Conservation (phyloP, 805 yeast species). For the Ogataea degrootiae region DNA sequence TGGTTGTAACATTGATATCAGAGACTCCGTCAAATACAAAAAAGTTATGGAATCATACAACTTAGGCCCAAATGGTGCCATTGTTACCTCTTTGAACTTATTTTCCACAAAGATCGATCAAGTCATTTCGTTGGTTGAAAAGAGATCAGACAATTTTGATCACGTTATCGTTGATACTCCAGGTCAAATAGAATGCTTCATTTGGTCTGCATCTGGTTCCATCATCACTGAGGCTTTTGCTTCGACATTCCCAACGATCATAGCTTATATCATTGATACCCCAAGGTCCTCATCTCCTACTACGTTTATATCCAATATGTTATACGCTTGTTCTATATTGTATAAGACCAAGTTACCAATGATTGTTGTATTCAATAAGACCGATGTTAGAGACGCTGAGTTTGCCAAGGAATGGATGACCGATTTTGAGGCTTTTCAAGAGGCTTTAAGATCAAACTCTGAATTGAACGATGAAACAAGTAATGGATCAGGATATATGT, state of each 20-base stretch:
- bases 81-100: conserved; percentile 87
- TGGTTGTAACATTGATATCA: conserved; percentile 89
- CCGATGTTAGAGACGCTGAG: conserved; percentile 78
- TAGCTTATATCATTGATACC: conserved; percentile 94
- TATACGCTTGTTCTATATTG: conserved; percentile 93
- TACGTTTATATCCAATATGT: conserved; percentile 96
- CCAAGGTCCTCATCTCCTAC: conserved; percentile 94
- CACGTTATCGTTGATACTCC: conserved; percentile 94
- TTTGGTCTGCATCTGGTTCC: conserved; percentile 97
- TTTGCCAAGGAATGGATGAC: conserved; percentile 97
- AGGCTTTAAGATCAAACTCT: conserved; percentile 62
- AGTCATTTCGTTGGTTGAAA: conserved; percentile 80
- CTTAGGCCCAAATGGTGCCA: conserved; percentile 97
- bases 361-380: conserved; percentile 94
- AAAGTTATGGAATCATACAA: conserved; percentile 96
- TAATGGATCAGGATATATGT: conserved; percentile 83
- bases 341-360: conserved; percentile 95
- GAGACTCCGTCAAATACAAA: conserved; percentile 93
- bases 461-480: conserved; percentile 60
- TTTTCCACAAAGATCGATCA: conserved; percentile 96
- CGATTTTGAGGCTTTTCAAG: conserved; percentile 89
- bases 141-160: conserved; percentile 52
- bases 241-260: conserved; percentile 88
- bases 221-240: conserved; percentile 97
- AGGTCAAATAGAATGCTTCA: conserved; percentile 97